Percentiles rank a stretch among this genome's conserved stretches.
These are phyloP conservation scores for Nicotiana undulata DNA, from an alignment of 257 asterid species.

Conservation along the genomic window DNA sequence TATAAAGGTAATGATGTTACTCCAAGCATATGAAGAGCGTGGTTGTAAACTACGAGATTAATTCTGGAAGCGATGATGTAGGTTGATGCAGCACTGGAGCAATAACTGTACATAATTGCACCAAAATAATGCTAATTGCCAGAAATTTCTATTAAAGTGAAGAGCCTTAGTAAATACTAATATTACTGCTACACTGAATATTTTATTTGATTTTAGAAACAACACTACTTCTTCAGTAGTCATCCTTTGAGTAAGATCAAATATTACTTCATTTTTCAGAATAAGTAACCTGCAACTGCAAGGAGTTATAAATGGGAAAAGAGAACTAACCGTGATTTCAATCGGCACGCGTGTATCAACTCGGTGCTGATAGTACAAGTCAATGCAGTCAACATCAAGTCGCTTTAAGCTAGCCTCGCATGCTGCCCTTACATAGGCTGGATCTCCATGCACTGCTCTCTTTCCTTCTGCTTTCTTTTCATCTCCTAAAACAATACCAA, in stretches of 20 bases:
- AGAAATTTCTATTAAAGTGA: no score
- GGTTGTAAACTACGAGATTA: neutral
- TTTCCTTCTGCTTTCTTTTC: neutral
- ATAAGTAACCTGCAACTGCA: no score
- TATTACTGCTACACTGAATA: no score
- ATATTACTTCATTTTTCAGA: no score
- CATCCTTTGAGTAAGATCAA: no score
- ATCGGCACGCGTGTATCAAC: slow-evolving; percentile 13
- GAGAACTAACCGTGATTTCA: slow-evolving; percentile 18
- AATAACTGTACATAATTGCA: neutral
- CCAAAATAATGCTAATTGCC: neutral
- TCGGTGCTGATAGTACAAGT: slow-evolving; percentile 27
- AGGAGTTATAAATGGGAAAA: neutral
- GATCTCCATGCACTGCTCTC: slow-evolving; percentile 13
- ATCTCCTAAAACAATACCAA: slow-evolving; percentile 6
- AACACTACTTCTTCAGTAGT: no score
- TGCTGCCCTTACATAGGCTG: slow-evolving; percentile 14
- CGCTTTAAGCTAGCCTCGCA: slow-evolving; percentile 29
- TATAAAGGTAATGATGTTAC: neutral
- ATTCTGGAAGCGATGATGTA: neutral
- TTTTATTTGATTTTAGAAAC: no score
- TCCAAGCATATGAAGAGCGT: neutral
- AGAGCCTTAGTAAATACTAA: no score
- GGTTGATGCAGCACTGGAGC: neutral
- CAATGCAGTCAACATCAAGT: slow-evolving; percentile 21